Percentiles rank a stretch among this genome's conserved stretches.
Conservation (phyloP, 2,329 filamentous ascomycete genomes). For the Aspergillus carbonarius region DNA sequence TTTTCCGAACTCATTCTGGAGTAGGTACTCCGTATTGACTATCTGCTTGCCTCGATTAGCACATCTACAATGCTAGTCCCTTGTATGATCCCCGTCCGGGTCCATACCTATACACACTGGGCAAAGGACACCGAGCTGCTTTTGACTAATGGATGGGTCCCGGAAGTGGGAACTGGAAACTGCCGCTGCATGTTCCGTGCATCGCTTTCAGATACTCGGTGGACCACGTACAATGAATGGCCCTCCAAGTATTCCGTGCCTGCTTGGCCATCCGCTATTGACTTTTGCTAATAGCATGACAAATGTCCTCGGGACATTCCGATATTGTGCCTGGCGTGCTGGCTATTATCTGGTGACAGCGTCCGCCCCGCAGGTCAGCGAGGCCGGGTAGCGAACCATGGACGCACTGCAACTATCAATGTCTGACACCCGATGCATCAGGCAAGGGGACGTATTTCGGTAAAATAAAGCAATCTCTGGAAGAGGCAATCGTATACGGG, state of each 20-base stretch:
- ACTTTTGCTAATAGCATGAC: neutral
- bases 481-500: neutral
- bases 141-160: neutral
- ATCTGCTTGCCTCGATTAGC: neutral
- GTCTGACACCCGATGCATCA: constrained; percentile 17
- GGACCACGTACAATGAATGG: neutral
- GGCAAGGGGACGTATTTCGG: constrained; percentile 10
- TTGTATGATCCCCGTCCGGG: neutral
- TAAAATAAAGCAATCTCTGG: neutral
- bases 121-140: neutral
- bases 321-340: constrained; percentile 1
- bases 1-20: neutral
- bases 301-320: neutral
- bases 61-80: neutral
- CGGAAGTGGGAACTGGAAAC: neutral
- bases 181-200: neutral
- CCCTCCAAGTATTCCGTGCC: neutral
- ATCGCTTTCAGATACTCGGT: neutral
- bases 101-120: neutral
- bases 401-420: constrained; percentile 3
- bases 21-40: neutral
- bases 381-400: neutral
- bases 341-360: constrained; percentile 1
- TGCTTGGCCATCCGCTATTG: neutral
- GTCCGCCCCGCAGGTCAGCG: neutral